Percentiles rank a stretch among this genome's conserved stretches.
phyloP scores from a whole-genome alignment of 2,329 filamentous ascomycete species.

The Cladophialophora immunda region DNA sequence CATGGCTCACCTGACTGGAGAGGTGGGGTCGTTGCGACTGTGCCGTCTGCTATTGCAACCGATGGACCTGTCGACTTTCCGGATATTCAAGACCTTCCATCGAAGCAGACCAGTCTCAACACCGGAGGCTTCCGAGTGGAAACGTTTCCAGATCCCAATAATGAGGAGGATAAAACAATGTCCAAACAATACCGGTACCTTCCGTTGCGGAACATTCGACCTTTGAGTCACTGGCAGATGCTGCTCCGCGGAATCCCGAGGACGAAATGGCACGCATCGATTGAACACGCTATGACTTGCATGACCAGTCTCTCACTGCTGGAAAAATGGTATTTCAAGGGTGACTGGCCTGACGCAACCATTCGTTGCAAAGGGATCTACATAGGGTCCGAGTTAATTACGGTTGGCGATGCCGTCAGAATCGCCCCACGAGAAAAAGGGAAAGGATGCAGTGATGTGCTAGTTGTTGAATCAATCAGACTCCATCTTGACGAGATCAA shows the following conservation, averaged over 20 bases:
- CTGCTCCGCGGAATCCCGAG: constrained; percentile 54
- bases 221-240: constrained; percentile 63
- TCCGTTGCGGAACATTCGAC: constrained; percentile 62
- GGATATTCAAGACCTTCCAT: constrained; percentile 55
- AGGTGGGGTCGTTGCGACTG: constrained; percentile 64
- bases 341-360: constrained; percentile 62
- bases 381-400: constrained; percentile 64
- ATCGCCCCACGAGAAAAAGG: constrained; percentile 49
- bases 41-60: constrained; percentile 50
- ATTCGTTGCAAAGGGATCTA: constrained; percentile 65
- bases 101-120: constrained; percentile 54
- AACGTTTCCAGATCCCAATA: constrained; percentile 62
- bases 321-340: constrained; percentile 62
- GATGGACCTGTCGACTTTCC: constrained; percentile 48
- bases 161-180: constrained; percentile 56
- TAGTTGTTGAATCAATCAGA: constrained; percentile 63
- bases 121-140: constrained; percentile 67
- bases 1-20: constrained; percentile 60
- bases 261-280: constrained; percentile 60
- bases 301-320: constrained; percentile 63
- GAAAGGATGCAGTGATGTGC: constrained; percentile 57
- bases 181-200: constrained; percentile 66
- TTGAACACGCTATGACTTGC: constrained; percentile 62
- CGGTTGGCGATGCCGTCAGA: constrained; percentile 63
- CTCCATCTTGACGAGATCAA: constrained; percentile 60